Evolutionary conservation across 306 rosid genomes (phyloP).

Genomic region (Rosa rugosa): DNA sequence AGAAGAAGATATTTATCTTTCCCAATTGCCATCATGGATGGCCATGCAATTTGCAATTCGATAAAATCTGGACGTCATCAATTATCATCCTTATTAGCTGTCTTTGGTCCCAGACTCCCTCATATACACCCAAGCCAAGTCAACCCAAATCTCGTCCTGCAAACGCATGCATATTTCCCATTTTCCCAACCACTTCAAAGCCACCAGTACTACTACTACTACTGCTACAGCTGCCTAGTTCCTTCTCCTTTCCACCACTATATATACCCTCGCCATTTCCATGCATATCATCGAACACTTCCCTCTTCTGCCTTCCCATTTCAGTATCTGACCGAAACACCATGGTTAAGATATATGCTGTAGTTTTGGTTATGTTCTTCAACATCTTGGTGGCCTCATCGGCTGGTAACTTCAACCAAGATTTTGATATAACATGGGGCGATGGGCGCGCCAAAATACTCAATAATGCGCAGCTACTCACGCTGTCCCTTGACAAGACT

Average conservation of each 20-base stretch:
- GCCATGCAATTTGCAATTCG: neutral
- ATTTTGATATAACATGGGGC: constrained; percentile 64
- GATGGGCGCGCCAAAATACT: constrained; percentile 37
- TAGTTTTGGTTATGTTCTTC: neutral
- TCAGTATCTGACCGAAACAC: neutral
- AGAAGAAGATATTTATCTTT: neutral
- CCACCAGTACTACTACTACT: neutral
- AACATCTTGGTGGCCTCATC: neutral
- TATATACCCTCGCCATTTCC: constrained; percentile 3
- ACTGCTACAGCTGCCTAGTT: neutral
- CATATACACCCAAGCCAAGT: constrained; percentile 5
- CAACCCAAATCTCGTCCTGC: constrained; percentile 17
- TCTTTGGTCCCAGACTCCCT: constrained; percentile 16
- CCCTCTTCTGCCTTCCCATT: neutral
- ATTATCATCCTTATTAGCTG: constrained; percentile 14
- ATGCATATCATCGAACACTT: constrained; percentile 6
- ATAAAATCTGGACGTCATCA: neutral
- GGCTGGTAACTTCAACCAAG: constrained; percentile 48
- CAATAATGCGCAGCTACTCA: constrained; percentile 13
- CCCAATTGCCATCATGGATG: neutral
- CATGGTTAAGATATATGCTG: neutral
- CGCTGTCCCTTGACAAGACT: constrained; percentile 4
- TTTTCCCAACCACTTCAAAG: constrained; percentile 21
- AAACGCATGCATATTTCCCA: constrained; percentile 11
- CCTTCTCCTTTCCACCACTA: constrained; percentile 2